Base-by-base conservation (phyloP, 2,329 filamentous ascomycete species). In the Aspergillus brunneoviolaceus region DNA sequence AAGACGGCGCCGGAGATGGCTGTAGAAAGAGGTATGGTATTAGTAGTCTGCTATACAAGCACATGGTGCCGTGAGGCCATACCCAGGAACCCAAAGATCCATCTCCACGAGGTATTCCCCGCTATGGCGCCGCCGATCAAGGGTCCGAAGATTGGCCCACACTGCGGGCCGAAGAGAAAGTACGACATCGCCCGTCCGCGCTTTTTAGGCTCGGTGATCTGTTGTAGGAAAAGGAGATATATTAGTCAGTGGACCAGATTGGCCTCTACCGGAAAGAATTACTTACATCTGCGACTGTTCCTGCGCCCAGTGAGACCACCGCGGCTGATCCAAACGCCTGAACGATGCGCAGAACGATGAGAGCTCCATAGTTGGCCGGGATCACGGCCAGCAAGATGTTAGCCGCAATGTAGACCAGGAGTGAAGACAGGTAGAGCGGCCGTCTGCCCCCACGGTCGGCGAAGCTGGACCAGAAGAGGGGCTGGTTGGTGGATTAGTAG, bases 81-180 rank as follows among this genome's bases (percentile, higher is more conserved):
- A 33, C 31, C 31, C 7, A 77, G 62, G 35, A 80, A 79, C 1
- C 75, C 78, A 60, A 81, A 81, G 4, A 77, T 71, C 78, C 79
- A 81, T 61, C 79, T 67, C 79, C 79, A 81, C 4, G 65, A 69
- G 1, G 70, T 62, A 1, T 58, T 58, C 2, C 68, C 67, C 3
- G 76, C 73, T 31, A 81, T 71, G 21, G 70, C 69, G 25, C 79
- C 79, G 4, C 79, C 79, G 2, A 81, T 66, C 0, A 80, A 63
- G 0, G 79, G 79, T 0, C 79, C 79, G 1, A 81, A 63, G 0
- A 80, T 73, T 2, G 79, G 79, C 1, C 79, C 79, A 3, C 79
- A 69, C 12, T 80, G 75, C 4, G 79, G 79, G 0, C 79, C 79
- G 39, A 81, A 67, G 7, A 80, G 67, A 54, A 81, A 80, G 50